Evolutionary conservation across 441 rosid genomes (phyloP).

Genomic region (Jatropha podagrica): DNA sequence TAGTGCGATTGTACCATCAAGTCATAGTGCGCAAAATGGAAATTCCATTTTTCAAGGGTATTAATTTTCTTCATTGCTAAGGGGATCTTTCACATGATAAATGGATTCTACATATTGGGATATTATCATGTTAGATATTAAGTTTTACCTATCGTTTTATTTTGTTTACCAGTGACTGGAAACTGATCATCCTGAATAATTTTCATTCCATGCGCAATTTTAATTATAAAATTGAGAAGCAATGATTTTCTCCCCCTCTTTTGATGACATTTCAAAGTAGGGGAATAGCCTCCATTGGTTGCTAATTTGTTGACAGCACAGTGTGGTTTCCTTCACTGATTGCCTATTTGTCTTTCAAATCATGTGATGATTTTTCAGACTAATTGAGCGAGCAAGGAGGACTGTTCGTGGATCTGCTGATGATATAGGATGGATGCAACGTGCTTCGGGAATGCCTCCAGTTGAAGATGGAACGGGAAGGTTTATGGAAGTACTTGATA

Average conservation of each 20-base stretch:
- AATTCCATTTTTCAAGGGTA: conserved; percentile 84
- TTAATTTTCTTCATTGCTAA: conserved; percentile 14
- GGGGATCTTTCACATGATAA: conserved; percentile 16
- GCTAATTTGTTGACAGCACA: not conserved
- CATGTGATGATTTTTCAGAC: conserved; percentile 43
- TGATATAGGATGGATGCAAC: conserved; percentile 94
- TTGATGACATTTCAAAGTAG: not conserved
- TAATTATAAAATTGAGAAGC: not conserved
- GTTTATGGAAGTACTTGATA: conserved; percentile 66
- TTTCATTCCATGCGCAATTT: not conserved
- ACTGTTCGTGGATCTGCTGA: conserved; percentile 93
- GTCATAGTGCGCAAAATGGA: conserved; percentile 45
- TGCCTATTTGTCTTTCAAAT: conserved; percentile 1
- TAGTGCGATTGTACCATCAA: conserved; percentile 46
- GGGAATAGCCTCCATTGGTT: not conserved
- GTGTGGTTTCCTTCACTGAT: not conserved
- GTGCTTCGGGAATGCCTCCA: conserved; percentile 69
- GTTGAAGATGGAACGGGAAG: conserved; percentile 87
- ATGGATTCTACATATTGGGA: not conserved
- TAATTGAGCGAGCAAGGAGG: conserved; percentile 79
- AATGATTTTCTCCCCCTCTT: not conserved
- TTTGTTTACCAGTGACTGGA: not conserved
- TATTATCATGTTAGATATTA: not conserved
- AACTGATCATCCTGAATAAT: not conserved
- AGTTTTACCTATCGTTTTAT: not conserved